Evolutionary conservation across 768 basidiomycete genomes (phyloP).

Genomic region (Russula sp.): DNA sequence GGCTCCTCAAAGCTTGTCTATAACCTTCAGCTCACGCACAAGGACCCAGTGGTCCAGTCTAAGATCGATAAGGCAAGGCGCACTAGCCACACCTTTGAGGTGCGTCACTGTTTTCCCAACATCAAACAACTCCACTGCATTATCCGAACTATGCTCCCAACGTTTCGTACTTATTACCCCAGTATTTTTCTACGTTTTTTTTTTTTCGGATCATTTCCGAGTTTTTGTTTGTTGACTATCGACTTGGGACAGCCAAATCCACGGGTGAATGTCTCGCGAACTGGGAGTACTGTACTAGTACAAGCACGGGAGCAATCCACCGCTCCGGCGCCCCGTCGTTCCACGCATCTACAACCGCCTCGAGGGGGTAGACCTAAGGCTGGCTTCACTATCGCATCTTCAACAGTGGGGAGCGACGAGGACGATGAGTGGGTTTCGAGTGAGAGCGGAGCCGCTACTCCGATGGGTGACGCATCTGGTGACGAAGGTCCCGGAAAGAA

Average conservation of each 20-base stretch:
- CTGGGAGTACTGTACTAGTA: slow-evolving; percentile 24
- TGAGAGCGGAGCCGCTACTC: slow-evolving; percentile 72
- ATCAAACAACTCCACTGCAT: slow-evolving; percentile 1
- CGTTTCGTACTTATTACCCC: neutral
- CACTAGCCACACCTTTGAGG: slow-evolving; percentile 44
- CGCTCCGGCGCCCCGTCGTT: slow-evolving; percentile 22
- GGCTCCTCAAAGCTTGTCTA: slow-evolving; percentile 53
- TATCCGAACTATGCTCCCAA: neutral
- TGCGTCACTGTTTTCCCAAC: slow-evolving; percentile 35
- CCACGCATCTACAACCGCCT: slow-evolving; percentile 6
- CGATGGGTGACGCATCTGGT: slow-evolving; percentile 45
- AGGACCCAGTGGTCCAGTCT: slow-evolving; percentile 47
- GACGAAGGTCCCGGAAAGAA: slow-evolving; percentile 35
- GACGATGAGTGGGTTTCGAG: slow-evolving; percentile 79
- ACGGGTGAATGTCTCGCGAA: slow-evolving; percentile 20
- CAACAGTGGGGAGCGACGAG: slow-evolving; percentile 47
- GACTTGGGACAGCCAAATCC: slow-evolving; percentile 8
- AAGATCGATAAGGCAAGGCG: slow-evolving; percentile 55
- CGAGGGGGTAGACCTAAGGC: slow-evolving; percentile 40
- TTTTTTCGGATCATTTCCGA: neutral
- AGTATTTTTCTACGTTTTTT: neutral
- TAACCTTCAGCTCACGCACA: slow-evolving; percentile 65
- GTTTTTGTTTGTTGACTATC: neutral
- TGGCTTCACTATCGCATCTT: slow-evolving; percentile 58
- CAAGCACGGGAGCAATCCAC: slow-evolving; percentile 27